These are phyloP conservation scores for Annona cherimola DNA, from an alignment of 164 flowering plant species.

Conservation along the genomic window DNA sequence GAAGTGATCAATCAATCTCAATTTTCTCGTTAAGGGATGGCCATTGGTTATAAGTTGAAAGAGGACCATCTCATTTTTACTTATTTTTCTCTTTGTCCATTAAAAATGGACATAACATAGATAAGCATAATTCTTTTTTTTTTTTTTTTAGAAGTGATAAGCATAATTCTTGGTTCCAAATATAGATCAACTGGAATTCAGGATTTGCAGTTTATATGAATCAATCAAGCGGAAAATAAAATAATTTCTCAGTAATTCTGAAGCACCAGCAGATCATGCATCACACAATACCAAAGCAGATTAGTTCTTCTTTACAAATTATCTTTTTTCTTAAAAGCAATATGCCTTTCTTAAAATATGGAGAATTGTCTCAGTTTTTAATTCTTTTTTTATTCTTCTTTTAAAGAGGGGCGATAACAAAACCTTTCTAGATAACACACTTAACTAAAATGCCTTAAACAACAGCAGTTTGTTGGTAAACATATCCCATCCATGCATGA, in stretches of 20 bases:
- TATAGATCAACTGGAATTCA: background rate
- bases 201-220: background rate
- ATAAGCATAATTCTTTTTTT: background rate
- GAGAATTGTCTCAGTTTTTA: no score
- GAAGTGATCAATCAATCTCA: background rate
- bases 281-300: background rate
- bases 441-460: background rate
- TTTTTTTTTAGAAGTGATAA: no score
- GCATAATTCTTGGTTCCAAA: background rate
- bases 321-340: background rate
- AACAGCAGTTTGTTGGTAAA: background rate
- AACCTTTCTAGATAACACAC: background rate
- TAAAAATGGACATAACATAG: background rate
- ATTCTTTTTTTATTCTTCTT: no score
- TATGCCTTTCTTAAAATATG: no score
- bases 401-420: background rate
- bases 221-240: background rate
- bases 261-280: background rate
- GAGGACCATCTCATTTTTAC: background rate
- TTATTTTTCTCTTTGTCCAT: background rate
- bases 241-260: background rate
- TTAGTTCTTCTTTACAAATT: background rate
- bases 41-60: background rate
- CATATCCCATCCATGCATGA: background rate
- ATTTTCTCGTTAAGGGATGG: background rate